Percentiles rank a stretch among this genome's conserved stretches.
These are phyloP conservation scores for Fomitopsis pulvina DNA, from an alignment of 768 basidiomycete species.

Conservation along the genomic window DNA sequence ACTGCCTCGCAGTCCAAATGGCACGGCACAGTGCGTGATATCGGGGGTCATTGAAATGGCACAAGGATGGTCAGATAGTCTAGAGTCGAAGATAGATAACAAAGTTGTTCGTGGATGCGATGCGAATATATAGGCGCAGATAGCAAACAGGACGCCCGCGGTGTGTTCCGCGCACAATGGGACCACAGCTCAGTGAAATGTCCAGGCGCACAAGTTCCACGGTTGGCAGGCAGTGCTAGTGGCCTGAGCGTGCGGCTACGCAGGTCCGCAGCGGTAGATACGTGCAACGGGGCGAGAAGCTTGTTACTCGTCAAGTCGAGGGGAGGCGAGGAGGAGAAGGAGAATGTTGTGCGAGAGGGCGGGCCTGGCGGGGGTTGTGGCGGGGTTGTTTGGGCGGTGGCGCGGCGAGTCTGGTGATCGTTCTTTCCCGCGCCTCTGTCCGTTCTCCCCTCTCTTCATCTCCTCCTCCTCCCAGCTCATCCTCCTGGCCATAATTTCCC, in stretches of 20 bases:
- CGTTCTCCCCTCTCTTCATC: not conserved
- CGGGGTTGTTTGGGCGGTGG: conserved; percentile 10
- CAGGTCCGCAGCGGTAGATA: too few relatives aligned
- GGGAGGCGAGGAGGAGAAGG: not conserved
- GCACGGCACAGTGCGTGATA: too few relatives aligned
- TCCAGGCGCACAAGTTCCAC: too few relatives aligned
- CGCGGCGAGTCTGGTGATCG: conserved; percentile 8
- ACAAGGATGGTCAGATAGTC: too few relatives aligned
- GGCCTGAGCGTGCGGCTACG: not conserved
- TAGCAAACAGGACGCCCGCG: not conserved
- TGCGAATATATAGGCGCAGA: too few relatives aligned
- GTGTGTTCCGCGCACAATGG: conserved; percentile 1
- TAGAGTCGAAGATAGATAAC: too few relatives aligned
- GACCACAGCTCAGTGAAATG: too few relatives aligned
- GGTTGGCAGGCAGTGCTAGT: not conserved
- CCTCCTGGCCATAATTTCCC: conserved; percentile 4
- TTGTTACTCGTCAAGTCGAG: too few relatives aligned
- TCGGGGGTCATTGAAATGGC: too few relatives aligned
- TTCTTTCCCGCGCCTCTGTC: conserved; percentile 10
- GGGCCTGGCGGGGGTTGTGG: not conserved
- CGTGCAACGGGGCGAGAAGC: too few relatives aligned
- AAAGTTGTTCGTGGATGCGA: too few relatives aligned
- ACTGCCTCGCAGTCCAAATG: too few relatives aligned
- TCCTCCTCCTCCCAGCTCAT: conserved; percentile 1
- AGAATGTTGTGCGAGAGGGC: not conserved